Base-by-base conservation (phyloP, 2,329 filamentous ascomycete genomes). In the Neoscytalidium dimidiatum region DNA sequence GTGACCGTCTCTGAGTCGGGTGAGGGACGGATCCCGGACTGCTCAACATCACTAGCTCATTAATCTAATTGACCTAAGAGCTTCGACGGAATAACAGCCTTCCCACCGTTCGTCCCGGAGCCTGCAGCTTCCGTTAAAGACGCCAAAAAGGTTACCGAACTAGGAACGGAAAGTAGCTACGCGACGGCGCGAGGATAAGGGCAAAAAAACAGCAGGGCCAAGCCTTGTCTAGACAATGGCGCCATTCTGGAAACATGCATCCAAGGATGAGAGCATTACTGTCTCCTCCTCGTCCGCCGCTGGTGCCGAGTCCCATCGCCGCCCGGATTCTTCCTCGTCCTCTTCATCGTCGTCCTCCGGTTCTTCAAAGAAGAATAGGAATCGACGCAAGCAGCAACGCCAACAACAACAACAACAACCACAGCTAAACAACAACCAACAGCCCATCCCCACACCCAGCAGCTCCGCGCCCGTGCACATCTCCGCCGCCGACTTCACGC, bases 241-340 rank as follows among this genome's bases (percentile, higher is more conserved):
- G 33, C 53, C 53, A 58, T 58, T 58, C 35, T 43, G 53, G 53
- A 58, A 58, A 23, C 29, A 38, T 17, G n/a, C 51, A 38, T 38
- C 51, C 31, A 53, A 53, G 53, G 53, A 58, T 56, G 35, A 56
- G 52, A 21, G 52, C 52, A 28, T 33, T 19, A 26, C 28, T 17
- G n/a, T 41, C 13, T 41, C 38, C 33, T 56, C 49, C 49, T 19
- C 49, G 3, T 19, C 49, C 49, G 48, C 26, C 9, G 19, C n/a
- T 26, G 19, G 28, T 53, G 19, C 49, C 53, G 53, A 29, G 35
- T 11, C 43, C n/a, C 43, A 61, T 3, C 41, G 19, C 17, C 57
- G 57, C 29, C 26, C 21, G 13, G 14, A 33, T 9, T 11, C 53
- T 7, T 58, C 57, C 5, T 61, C 57, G 9, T 48, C 41, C 19